phyloP scores from a whole-genome alignment of 352 stramenopile genomes.

The Pythium dissimile region DNA sequence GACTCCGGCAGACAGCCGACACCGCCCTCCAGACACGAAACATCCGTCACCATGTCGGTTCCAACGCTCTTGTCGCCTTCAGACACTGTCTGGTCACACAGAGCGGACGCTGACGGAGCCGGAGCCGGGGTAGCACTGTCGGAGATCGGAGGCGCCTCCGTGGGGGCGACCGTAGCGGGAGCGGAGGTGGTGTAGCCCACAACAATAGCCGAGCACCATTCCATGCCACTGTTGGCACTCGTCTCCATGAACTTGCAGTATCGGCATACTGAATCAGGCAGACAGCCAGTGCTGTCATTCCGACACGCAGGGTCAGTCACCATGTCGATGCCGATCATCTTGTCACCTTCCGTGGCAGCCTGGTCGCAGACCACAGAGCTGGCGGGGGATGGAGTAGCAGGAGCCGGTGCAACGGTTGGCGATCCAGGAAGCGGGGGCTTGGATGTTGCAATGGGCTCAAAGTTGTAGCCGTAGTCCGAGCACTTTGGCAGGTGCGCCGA shows the following conservation, averaged over 20 bases:
- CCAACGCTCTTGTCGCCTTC: conserved; percentile 16
- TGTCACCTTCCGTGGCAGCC: conserved; percentile 8
- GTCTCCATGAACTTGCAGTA: conserved; percentile 11
- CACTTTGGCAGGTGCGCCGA: conserved; percentile 19
- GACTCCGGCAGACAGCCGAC: conserved; percentile 3
- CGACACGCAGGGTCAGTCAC: conserved; percentile 16
- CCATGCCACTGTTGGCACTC: neutral
- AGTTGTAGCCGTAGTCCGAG: conserved; percentile 6
- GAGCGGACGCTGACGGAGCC: neutral
- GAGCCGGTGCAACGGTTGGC: neutral
- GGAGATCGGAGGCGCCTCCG: neutral
- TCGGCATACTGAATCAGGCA: conserved; percentile 2
- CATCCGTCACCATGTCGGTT: conserved; percentile 15
- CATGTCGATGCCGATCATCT: conserved; percentile 12
- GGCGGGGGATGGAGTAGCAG: neutral
- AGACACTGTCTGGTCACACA: conserved; percentile 2
- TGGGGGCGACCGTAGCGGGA: neutral
- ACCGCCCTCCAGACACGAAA: conserved; percentile 6
- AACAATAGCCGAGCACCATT: conserved; percentile 5
- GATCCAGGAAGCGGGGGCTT: neutral
- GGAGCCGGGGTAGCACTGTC: neutral
- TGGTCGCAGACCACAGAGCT: neutral
- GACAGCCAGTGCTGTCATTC: conserved; percentile 2
- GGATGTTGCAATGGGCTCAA: conserved; percentile 3
- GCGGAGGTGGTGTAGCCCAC: neutral